These are phyloP conservation scores for Bacidia rubella DNA, from an alignment of 495 filamentous ascomycete species.

Conservation along the genomic window DNA sequence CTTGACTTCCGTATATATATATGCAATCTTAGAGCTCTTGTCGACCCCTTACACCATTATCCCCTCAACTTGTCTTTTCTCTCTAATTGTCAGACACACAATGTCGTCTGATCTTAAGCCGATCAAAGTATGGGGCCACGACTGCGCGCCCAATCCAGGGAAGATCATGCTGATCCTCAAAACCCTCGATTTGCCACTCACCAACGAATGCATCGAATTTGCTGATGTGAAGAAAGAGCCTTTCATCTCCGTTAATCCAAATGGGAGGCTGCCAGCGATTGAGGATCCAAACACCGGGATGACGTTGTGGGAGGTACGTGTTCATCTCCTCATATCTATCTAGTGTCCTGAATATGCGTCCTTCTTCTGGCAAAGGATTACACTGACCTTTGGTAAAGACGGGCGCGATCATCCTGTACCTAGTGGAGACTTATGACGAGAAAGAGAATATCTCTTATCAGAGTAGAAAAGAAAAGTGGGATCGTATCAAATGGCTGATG, in stretches of 20 bases:
- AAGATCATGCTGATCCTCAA: constrained; percentile 43
- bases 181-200: constrained; percentile 19
- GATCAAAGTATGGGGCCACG: neutral
- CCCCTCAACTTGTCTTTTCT: no score
- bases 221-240: constrained; percentile 35
- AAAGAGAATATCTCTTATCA: constrained; percentile 35
- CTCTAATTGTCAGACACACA: no score
- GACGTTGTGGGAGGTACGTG: constrained; percentile 26
- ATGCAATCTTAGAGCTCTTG: no score
- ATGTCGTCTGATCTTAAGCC: no score
- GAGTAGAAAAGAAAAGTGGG: constrained; percentile 21
- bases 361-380: neutral
- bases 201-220: constrained; percentile 23
- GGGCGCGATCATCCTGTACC: constrained; percentile 30
- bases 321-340: no score
- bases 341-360: no score
- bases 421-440: constrained; percentile 45
- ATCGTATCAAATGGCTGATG: constrained; percentile 23
- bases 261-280: constrained; percentile 40
- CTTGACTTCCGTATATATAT: no score
- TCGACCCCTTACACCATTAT: no score
- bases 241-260: constrained; percentile 44
- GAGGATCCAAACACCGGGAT: constrained; percentile 30
- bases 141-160: neutral
- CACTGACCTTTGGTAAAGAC: neutral